Base-by-base conservation (phyloP, 2,329 filamentous ascomycete genomes). In the Geosmithia flava region DNA sequence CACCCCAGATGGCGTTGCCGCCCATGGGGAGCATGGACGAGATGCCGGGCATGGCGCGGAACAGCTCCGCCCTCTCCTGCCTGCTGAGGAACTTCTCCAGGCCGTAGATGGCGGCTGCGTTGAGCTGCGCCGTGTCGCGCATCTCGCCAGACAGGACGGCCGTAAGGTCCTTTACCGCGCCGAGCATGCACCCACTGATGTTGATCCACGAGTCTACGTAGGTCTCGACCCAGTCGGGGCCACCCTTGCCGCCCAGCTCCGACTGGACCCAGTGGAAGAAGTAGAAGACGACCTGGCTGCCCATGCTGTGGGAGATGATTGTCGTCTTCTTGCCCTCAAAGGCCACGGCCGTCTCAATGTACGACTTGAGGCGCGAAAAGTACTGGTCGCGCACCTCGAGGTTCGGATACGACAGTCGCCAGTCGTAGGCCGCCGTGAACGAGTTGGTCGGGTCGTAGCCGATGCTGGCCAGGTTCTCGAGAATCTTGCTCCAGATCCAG, bases 401-500 rank as follows among this genome's bases (percentile, higher is more conserved):
- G 57, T 97, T 96, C 50, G 76, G 71, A 60, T 95, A 98, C 1
- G 87, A 87, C 49, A 98, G 70, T 20, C 93, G 81, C 93, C 93
- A 98, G 67, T 98, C 93, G 61, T 98, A 77, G 10, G 81, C 77
- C 1, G 81, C 81, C 0, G 80, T 84, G 56, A 76, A 84, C 2
- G 79, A 81, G 57, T 81, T 85, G 30, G 78, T 82, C 20, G 93
- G 91, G 60, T 98, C 93, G 62, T 98, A 98, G 15, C 93, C 93
- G 50, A 98, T 85, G 0, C 89, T 93, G 0, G 93, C 93, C 47
- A 98, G 72, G 59, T 98, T 98, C 67, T 98, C 93, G 46, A 98
- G 74, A 51, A 98, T 96, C 68, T 97, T 97, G 68, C 87, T 96
- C 90, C 90, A 96, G 51, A 98, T 97, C 93, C 93, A 98, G 67